phyloP scores from a whole-genome alignment of 371 early-diverging fungal species.

The Mortierella sp. region DNA sequence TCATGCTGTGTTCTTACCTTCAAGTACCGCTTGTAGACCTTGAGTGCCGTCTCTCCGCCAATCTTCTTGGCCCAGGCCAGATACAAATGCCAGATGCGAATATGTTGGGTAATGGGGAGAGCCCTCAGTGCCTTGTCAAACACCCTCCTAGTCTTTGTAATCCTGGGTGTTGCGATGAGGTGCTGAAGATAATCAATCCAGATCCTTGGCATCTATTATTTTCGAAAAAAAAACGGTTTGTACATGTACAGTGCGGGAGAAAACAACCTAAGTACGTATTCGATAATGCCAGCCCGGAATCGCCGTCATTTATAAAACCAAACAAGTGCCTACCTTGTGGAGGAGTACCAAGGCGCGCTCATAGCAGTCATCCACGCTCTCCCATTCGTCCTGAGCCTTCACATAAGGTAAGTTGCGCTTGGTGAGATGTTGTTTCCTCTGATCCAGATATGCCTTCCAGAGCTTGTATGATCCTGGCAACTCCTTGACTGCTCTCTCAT shows the following conservation, averaged over 20 bases:
- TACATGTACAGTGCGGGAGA: not conserved
- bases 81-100: constrained; percentile 90
- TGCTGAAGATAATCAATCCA: constrained; percentile 86
- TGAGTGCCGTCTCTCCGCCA: constrained; percentile 88
- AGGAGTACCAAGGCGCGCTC: constrained; percentile 90
- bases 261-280: constrained; percentile 15
- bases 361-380: constrained; percentile 79
- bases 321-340: constrained; percentile 78
- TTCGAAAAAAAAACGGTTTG: not conserved
- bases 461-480: constrained; percentile 96
- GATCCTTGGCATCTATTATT: constrained; percentile 81
- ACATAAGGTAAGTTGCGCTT: constrained; percentile 64
- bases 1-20: constrained; percentile 64
- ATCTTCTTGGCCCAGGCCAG: constrained; percentile 82
- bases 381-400: constrained; percentile 69
- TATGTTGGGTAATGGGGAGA: constrained; percentile 95
- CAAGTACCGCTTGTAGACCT: constrained; percentile 86
- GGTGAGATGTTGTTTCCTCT: constrained; percentile 69
- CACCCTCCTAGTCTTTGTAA: constrained; percentile 82
- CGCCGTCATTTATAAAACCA: not conserved
- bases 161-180: constrained; percentile 76
- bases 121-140: constrained; percentile 94
- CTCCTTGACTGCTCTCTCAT: constrained; percentile 89
- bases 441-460: constrained; percentile 93
- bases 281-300: not conserved